Evolutionary conservation across 164 flowering plant genomes (phyloP).

Genomic region (Kingdonia uniflora): DNA sequence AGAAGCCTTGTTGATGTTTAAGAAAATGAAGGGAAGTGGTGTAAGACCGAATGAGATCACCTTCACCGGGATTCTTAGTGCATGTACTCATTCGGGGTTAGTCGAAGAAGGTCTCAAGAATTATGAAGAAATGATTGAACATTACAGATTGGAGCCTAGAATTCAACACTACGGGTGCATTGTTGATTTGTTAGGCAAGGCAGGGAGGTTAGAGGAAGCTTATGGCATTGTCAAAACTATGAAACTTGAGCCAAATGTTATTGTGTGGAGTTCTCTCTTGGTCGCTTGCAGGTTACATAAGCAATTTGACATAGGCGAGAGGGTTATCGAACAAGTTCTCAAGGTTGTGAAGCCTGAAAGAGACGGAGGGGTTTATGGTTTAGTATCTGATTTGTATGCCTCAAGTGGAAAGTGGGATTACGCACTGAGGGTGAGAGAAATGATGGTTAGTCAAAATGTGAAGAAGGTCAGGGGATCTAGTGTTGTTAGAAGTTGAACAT

Average conservation of each 20-base stretch:
- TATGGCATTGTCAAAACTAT: conserved; percentile 40
- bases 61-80: conserved; percentile 47
- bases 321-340: conserved; percentile 41
- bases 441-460: conserved; percentile 36
- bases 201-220: conserved; percentile 54
- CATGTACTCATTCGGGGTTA: conserved; percentile 40
- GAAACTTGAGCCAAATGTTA: conserved; percentile 41
- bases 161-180: conserved; percentile 62
- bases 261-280: conserved; percentile 54
- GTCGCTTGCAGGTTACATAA: conserved; percentile 49
- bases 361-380: conserved; percentile 55
- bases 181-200: conserved; percentile 46
- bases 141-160: conserved; percentile 30
- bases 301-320: conserved; percentile 49
- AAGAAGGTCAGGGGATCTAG: conserved; percentile 48
- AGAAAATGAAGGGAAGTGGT: conserved; percentile 27
- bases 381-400: conserved; percentile 43
- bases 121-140: conserved; percentile 28
- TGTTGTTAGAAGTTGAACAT: too few relatives aligned
- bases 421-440: conserved; percentile 36
- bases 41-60: conserved; percentile 46
- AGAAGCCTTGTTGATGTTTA: conserved; percentile 32
- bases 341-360: conserved; percentile 32
- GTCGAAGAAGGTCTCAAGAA: conserved; percentile 33
- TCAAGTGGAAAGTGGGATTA: conserved; percentile 46